Evolutionary conservation across 169 alveolate genomes (phyloP).

Genomic region (Plasmodium cynomolgi): DNA sequence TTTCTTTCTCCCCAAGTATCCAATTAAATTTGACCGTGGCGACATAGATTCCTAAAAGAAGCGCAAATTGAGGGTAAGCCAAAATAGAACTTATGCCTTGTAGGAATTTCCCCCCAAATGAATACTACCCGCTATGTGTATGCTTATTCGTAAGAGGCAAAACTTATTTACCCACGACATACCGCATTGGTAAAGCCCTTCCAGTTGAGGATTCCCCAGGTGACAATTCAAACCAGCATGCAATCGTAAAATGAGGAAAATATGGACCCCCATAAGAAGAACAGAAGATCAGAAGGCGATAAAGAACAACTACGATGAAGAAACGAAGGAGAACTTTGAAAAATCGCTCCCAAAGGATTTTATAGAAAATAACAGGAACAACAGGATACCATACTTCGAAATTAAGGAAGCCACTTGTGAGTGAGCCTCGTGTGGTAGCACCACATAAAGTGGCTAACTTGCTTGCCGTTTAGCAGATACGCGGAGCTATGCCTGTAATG

Average conservation of each 20-base stretch:
- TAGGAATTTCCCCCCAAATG: not conserved
- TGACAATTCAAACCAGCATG: not conserved
- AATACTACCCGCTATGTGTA: not conserved
- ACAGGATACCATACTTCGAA: slow-evolving; percentile 69
- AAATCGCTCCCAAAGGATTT: slow-evolving; percentile 65
- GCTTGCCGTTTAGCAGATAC: not conserved
- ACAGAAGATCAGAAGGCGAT: slow-evolving; percentile 69
- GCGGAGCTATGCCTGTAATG: not conserved
- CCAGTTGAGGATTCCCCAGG: not conserved
- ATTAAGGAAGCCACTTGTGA: slow-evolving; percentile 68
- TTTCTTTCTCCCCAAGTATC: not conserved
- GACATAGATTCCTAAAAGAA: not conserved
- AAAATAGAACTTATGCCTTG: not conserved
- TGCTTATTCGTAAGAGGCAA: not conserved
- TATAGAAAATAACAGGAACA: slow-evolving; percentile 73
- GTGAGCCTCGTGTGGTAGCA: not conserved
- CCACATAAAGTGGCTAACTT: not conserved
- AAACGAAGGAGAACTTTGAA: slow-evolving; percentile 61
- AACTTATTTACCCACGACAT: not conserved
- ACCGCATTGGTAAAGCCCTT: not conserved
- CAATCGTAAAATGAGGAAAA: slow-evolving; percentile 65
- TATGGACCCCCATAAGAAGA: slow-evolving; percentile 78
- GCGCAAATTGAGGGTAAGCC: not conserved
- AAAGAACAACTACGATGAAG: slow-evolving; percentile 72
- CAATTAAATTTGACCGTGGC: not conserved